phyloP scores from a whole-genome alignment of 2,329 filamentous ascomycete species.

The Alternaria postmessia region DNA sequence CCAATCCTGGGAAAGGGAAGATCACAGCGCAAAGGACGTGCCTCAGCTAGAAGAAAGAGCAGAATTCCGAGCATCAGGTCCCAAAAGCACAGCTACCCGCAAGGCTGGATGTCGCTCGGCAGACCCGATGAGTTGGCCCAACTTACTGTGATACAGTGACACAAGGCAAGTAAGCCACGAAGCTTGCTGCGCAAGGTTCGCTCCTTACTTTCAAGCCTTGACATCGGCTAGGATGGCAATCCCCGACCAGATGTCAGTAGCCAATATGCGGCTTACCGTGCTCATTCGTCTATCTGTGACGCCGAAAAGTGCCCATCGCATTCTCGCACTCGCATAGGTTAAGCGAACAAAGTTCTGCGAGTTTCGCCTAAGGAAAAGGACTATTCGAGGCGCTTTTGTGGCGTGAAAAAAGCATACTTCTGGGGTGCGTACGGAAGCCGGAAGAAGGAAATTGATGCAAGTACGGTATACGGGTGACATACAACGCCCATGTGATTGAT shows the following conservation, averaged over 20 bases:
- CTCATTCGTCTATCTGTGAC: slow-evolving; percentile 10
- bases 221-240: slow-evolving; percentile 17
- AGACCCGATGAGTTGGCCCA: slow-evolving; percentile 19
- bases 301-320: slow-evolving; percentile 13
- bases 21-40: slow-evolving; percentile 9
- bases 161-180: slow-evolving; percentile 27
- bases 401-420: slow-evolving; percentile 16
- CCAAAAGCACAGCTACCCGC: slow-evolving; percentile 19
- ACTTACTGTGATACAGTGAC: slow-evolving; percentile 21
- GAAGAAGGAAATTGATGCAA: slow-evolving; percentile 17
- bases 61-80: slow-evolving; percentile 17
- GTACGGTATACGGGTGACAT: slow-evolving; percentile 15
- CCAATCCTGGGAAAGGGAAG: not conserved
- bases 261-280: slow-evolving; percentile 14
- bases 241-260: slow-evolving; percentile 16
- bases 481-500: slow-evolving; percentile 6
- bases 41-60: slow-evolving; percentile 10
- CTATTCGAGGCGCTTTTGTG: slow-evolving; percentile 8
- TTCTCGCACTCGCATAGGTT: slow-evolving; percentile 3
- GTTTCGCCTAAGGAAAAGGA: slow-evolving; percentile 6
- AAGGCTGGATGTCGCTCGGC: slow-evolving; percentile 14
- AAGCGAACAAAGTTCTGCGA: not conserved
- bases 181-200: slow-evolving; percentile 22
- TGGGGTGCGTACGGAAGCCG: slow-evolving; percentile 16
- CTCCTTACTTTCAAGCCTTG: slow-evolving; percentile 19